phyloP scores from a whole-genome alignment of 768 basidiomycete species.

The Sistotremastrum niveocremeum region DNA sequence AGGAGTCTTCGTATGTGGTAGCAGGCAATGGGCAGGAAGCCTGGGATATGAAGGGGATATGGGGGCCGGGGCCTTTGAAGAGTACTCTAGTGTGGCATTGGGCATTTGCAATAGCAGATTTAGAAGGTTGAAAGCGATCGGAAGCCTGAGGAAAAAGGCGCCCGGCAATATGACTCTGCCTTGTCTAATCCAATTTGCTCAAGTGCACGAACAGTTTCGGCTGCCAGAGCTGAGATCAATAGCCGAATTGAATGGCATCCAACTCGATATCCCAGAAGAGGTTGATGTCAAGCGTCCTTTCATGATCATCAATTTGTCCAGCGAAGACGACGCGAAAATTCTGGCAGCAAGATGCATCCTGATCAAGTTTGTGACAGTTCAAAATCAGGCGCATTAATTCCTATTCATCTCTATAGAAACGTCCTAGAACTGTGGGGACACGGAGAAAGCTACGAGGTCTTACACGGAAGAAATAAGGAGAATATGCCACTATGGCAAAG shows the following conservation, averaged over 20 bases:
- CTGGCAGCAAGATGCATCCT: slow-evolving; percentile 70
- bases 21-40: slow-evolving; percentile 48
- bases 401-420: slow-evolving; percentile 30
- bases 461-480: slow-evolving; percentile 43
- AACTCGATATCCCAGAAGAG: slow-evolving; percentile 30
- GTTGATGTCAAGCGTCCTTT: slow-evolving; percentile 51
- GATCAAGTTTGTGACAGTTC: slow-evolving; percentile 48
- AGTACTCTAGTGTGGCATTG: slow-evolving; percentile 46
- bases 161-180: slow-evolving; percentile 8
- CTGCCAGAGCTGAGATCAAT: slow-evolving; percentile 72
- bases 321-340: slow-evolving; percentile 59
- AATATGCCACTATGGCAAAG: slow-evolving; percentile 38
- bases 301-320: slow-evolving; percentile 54
- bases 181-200: slow-evolving; percentile 67
- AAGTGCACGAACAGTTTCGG: slow-evolving; percentile 69
- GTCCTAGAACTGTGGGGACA: slow-evolving; percentile 69
- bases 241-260: slow-evolving; percentile 59
- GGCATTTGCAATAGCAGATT: neutral
- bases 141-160: too few relatives aligned
- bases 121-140: too few relatives aligned
- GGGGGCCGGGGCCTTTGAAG: slow-evolving; percentile 55
- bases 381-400: slow-evolving; percentile 1
- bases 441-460: slow-evolving; percentile 50
- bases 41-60: slow-evolving; percentile 41
- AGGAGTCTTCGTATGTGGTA: slow-evolving; percentile 47